These are phyloP conservation scores for Cordyceps militaris DNA, from an alignment of 2,329 filamentous ascomycete genomes.

Conservation along the genomic window DNA sequence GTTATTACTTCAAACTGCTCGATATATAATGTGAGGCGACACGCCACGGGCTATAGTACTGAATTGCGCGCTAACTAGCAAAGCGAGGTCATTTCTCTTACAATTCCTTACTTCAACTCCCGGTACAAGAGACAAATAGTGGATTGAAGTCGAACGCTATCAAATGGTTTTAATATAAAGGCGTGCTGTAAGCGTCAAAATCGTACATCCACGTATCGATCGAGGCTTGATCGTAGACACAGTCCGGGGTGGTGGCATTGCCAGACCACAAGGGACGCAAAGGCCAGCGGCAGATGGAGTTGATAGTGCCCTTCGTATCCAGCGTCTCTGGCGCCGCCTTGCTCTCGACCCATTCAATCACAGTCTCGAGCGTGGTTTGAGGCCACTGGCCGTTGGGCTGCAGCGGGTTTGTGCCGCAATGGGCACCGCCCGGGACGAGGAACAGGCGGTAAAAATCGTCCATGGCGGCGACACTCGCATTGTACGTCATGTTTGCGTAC, in stretches of 20 bases:
- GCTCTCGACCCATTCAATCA: slow-evolving; percentile 48
- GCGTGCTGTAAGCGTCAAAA: neutral
- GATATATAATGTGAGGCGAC: no score
- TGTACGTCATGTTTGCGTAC: slow-evolving; percentile 34
- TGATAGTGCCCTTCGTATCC: slow-evolving; percentile 32
- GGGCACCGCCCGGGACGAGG: slow-evolving; percentile 42
- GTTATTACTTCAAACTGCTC: no score
- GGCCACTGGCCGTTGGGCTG: slow-evolving; percentile 35
- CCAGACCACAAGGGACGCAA: slow-evolving; percentile 31
- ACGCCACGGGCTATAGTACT: no score
- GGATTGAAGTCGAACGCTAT: neutral
- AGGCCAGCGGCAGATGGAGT: slow-evolving; percentile 36
- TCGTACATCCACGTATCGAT: neutral
- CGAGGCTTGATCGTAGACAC: neutral
- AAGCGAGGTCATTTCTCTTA: no score
- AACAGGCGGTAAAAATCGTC: slow-evolving; percentile 38
- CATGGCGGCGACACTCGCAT: slow-evolving; percentile 34
- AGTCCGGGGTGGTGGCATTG: neutral
- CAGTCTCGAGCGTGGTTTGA: slow-evolving; percentile 36
- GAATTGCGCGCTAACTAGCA: no score
- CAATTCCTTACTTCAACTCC: no score
- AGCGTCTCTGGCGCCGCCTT: slow-evolving; percentile 36
- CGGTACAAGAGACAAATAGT: no score
- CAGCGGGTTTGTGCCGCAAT: slow-evolving; percentile 37
- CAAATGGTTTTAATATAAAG: neutral